A percentile compares a stretch with the other conserved stretches of the same genome.
phyloP scores from a whole-genome alignment of 2,329 filamentous ascomycete genomes.

The Colletotrichum paranaense region DNA sequence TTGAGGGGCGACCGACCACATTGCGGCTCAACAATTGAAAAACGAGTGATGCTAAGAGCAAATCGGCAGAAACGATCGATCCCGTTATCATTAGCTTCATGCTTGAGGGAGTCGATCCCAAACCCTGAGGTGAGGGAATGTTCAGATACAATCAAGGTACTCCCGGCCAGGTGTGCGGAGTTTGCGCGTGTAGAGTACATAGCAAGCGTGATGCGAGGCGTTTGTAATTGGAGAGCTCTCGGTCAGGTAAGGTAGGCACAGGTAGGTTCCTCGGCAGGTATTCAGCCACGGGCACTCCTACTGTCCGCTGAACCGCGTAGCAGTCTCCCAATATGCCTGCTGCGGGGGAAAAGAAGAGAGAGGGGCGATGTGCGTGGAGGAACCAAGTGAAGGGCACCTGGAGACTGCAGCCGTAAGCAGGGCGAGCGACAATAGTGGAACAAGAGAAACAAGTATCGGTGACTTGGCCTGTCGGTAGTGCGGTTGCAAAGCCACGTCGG shows the following conservation, averaged over 20 bases:
- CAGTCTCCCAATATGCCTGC: not conserved
- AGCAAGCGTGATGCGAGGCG: not conserved
- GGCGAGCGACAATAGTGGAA: not conserved
- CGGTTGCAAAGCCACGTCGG: constrained; percentile 30
- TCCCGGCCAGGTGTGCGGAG: not conserved
- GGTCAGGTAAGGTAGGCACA: no score
- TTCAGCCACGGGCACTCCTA: not conserved
- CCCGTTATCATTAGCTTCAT: constrained; percentile 1
- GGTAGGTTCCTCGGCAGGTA: not conserved
- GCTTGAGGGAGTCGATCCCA: not conserved
- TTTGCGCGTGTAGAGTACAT: not conserved
- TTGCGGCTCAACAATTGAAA: not conserved
- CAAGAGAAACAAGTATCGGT: not conserved
- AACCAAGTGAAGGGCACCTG: not conserved
- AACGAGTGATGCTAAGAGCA: not conserved
- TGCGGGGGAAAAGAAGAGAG: not conserved
- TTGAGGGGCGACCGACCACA: not conserved
- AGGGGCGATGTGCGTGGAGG: not conserved
- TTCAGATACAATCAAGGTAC: not conserved
- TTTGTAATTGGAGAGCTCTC: not conserved
- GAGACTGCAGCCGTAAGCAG: not conserved
- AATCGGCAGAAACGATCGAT: not conserved
- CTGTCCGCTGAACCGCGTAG: not conserved
- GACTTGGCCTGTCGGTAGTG: not conserved
- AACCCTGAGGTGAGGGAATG: not conserved